Evolutionary conservation across 2,329 filamentous ascomycete species (phyloP), one percentile per base, ranked within the genome.

Genomic region (Cladophialophora yegresii): DNA sequence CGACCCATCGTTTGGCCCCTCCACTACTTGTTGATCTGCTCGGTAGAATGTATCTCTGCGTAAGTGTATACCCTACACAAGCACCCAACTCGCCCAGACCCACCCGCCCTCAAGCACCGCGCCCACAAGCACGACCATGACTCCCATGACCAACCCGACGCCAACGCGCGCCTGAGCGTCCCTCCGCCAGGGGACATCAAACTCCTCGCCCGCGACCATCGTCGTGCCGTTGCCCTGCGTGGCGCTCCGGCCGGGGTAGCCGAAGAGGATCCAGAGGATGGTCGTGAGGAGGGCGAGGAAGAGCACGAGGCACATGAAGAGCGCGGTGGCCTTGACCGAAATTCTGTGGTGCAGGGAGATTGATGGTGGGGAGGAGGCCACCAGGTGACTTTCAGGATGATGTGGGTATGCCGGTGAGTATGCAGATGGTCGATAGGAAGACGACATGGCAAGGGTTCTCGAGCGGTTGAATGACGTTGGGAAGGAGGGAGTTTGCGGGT

Each of bases 221-320:
- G 63, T 64, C 4, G 22, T 47, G 50, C 61, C 62, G 33, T 65
- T 58, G 22, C 67, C 63, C 47, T 62, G 56, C 23, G 59, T 58
- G 33, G 63, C 56, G 12, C 61, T 58, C 9, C 64, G 56, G 22
- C 71, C 71, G 2, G 71, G 71, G 12, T 69, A 55, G 9, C 71
- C 71, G 54, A 72, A 69, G 20, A 72, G 43, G 45, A 71, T 64
- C 71, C 71, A 72, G 50, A 70, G 59, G 12, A 64, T 58, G 16
- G 60, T 56, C 2, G 69, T 60, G 49, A 69, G 55, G 16, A 64
- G 10, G 3, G 68, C 65, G 13, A 67, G 54, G 32, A 69, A 36
- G 50, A 71, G 51, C 3, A 58, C 40, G 3, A 69, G 26, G 7
- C 53, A 22, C 4, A 66, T 51, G 32, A 62, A 23, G 32, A 51